Base-by-base conservation (phyloP, 2,329 filamentous ascomycete species). In the Elsinoe ampelina region DNA sequence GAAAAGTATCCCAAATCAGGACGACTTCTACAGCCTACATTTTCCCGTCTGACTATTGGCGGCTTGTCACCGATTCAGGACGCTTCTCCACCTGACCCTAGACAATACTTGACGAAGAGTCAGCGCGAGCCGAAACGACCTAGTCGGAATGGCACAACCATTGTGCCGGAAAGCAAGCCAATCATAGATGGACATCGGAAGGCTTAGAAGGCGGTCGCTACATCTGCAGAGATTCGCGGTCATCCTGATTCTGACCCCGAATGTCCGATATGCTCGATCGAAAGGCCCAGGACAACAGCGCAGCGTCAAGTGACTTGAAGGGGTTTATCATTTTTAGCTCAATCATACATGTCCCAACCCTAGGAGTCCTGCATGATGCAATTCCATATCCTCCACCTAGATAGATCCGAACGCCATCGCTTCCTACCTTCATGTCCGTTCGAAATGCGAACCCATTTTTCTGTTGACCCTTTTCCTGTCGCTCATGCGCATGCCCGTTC, bases 131-230 rank as follows among this genome's bases (percentile, higher is more conserved):
- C n/a, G 12, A 52, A 35, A 26, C 32, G 34, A 20, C 48, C 48
- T 7, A 13, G 13, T 15, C 48, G 48, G 8, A 52, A 52, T 11
- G 48, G 48, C 12, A 35, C 48, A 12, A 52, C 12, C 48, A 52
- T 52, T 26, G 48, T 52, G 15, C 48, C 48, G 8, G 34, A 52
- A 43, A 58, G 20, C 57, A 50, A 20, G 34, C 92, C 91, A 57
- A 95, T 82, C 36, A 78, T 74, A 58, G 76, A 81, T 57, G 84
- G 76, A 50, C 89, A 76, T 30, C 84, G 81, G 55, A 82, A 77
- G 2, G 76, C 77, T 58, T 83, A 82, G 51, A 82, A 78, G 41
- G 79, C 77, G 19, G 30, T 38, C 8, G 32, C 41, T 7, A 56
- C 32, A 20, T 48, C 42, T 13, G 42, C 54, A 26, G 60, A 60